Conservation (phyloP, 2,329 filamentous ascomycete species). For the Pyricularia grisea region DNA sequence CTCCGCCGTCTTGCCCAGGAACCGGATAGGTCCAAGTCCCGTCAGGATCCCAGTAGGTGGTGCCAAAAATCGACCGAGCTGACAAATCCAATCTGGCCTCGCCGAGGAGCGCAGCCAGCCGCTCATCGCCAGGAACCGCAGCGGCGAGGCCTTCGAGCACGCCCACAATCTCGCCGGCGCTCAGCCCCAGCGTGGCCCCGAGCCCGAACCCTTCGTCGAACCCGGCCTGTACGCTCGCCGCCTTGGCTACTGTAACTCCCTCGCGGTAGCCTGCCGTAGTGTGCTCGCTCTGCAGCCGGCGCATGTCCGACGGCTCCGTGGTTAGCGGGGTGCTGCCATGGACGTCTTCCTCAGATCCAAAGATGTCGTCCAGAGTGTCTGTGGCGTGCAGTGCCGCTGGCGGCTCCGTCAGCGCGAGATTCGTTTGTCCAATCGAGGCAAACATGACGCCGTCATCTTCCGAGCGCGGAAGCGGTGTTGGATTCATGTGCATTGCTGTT, state of each 20-base stretch:
- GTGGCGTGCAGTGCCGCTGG: neutral
- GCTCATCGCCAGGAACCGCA: slow-evolving; percentile 26
- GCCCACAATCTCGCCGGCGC: slow-evolving; percentile 67
- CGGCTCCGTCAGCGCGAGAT: neutral
- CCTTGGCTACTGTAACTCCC: slow-evolving; percentile 70
- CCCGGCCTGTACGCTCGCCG: slow-evolving; percentile 66
- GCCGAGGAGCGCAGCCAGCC: slow-evolving; percentile 25
- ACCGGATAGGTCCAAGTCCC: slow-evolving; percentile 63
- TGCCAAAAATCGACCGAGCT: slow-evolving; percentile 52
- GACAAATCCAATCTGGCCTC: slow-evolving; percentile 51
- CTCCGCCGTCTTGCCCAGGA: slow-evolving; percentile 12
- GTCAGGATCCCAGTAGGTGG: slow-evolving; percentile 58
- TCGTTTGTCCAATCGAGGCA: neutral
- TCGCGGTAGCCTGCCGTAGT: slow-evolving; percentile 80
- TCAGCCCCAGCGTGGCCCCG: slow-evolving; percentile 69
- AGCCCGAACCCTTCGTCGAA: slow-evolving; percentile 88
- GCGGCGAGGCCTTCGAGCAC: slow-evolving; percentile 61
- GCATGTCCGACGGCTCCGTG: slow-evolving; percentile 49
- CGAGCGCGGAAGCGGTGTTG: slow-evolving; percentile 7
- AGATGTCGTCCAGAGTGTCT: slow-evolving; percentile 13
- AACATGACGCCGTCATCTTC: slow-evolving; percentile 8
- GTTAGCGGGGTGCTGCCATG: neutral
- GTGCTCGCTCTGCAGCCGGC: slow-evolving; percentile 65
- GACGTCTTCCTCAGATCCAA: slow-evolving; percentile 8
- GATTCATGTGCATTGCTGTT: slow-evolving; percentile 11